Conservation (phyloP, 2,329 filamentous ascomycete species). For the Dactylellina drechsleri region DNA sequence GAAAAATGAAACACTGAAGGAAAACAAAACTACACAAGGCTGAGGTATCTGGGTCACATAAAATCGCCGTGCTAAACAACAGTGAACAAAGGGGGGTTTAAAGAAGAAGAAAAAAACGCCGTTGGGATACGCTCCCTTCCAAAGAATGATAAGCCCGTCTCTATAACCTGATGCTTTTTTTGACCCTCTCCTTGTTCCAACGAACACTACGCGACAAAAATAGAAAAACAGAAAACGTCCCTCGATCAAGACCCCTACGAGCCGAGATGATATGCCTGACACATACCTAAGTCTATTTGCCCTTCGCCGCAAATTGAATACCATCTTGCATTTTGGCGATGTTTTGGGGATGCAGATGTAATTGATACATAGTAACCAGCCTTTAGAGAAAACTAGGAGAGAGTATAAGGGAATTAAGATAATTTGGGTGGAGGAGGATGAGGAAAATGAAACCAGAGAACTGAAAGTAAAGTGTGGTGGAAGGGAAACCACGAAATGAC, state of each 20-base stretch:
- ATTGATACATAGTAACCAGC: no score
- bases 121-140: slow-evolving; percentile 42
- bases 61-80: neutral
- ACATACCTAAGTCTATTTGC: no score
- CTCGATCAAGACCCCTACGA: no score
- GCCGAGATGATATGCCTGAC: no score
- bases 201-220: neutral
- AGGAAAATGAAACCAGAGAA: neutral
- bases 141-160: slow-evolving; percentile 35
- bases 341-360: no score
- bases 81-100: neutral
- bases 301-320: no score
- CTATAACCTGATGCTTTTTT: slow-evolving; percentile 1
- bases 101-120: slow-evolving; percentile 30
- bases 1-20: neutral
- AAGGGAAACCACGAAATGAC: neutral
- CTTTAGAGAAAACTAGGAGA: neutral
- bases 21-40: neutral
- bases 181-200: neutral
- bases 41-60: neutral
- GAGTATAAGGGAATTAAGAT: neutral
- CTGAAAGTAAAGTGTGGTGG: neutral
- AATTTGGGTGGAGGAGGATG: neutral
- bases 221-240: no score
- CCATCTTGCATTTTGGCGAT: no score